Percentiles rank a stretch among this genome's conserved stretches.
phyloP scores from a whole-genome alignment of 148 eudicot genomes.

The Rhododendron ovatum region DNA sequence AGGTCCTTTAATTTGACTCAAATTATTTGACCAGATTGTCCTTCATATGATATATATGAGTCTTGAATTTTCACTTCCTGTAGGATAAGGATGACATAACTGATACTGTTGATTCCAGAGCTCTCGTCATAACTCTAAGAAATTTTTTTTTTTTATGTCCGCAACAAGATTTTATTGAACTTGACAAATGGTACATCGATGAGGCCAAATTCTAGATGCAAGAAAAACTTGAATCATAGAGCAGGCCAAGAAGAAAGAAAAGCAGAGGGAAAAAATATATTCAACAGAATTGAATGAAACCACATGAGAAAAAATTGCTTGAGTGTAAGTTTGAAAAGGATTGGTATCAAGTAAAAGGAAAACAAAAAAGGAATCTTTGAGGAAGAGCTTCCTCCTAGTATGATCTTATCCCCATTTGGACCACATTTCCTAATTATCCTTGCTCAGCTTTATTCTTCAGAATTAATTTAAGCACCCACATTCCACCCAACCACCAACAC shows the following conservation, averaged over 20 bases:
- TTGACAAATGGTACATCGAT: no score
- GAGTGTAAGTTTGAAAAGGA: not conserved
- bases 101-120: no score
- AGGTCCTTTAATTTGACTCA: not conserved
- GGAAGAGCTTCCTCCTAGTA: not conserved
- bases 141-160: no score
- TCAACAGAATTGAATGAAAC: no score
- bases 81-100: no score
- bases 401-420: not conserved
- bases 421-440: not conserved
- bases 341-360: not conserved
- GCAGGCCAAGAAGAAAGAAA: no score
- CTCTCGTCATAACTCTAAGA: no score
- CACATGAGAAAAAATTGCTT: not conserved
- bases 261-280: no score
- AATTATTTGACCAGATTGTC: not conserved
- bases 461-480: not conserved
- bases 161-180: no score
- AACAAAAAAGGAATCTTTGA: not conserved
- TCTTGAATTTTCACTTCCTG: no score
- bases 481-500: slow-evolving; percentile 11
- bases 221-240: no score
- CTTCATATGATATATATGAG: not conserved
- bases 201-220: no score
- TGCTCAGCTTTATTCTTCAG: not conserved